These are phyloP conservation scores for Avena atlantica DNA, from an alignment of 176 grass and related monocot species.

Conservation along the genomic window DNA sequence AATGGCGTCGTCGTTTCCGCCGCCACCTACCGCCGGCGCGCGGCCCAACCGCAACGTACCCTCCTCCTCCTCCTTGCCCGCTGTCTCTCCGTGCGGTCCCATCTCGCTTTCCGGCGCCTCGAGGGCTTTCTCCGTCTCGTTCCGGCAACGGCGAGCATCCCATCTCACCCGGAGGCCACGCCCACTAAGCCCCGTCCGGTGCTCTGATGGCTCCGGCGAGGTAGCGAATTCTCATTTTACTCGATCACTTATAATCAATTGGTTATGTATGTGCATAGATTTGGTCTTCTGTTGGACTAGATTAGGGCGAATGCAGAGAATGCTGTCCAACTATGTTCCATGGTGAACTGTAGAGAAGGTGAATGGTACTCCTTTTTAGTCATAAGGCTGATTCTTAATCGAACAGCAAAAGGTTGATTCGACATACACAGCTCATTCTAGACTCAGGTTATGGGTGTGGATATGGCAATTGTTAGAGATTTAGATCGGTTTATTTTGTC, in stretches of 20 bases:
- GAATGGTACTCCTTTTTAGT: neutral
- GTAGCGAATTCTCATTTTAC: conserved; percentile 19
- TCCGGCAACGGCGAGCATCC: neutral
- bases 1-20: conserved; percentile 24
- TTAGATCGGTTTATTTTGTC: neutral
- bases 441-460: neutral
- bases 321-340: neutral
- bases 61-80: neutral
- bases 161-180: conserved; percentile 5
- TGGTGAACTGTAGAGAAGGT: neutral
- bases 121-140: conserved; percentile 34
- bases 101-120: conserved; percentile 1
- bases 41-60: neutral
- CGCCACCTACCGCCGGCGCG: neutral
- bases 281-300: too few relatives aligned
- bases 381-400: neutral
- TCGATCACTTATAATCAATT: neutral
- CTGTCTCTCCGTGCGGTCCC: neutral
- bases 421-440: neutral
- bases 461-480: neutral
- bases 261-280: neutral
- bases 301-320: neutral
- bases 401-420: neutral
- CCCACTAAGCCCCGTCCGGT: conserved; percentile 1
- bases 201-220: conserved; percentile 37